Percentiles rank a stretch among this genome's conserved stretches.
These are phyloP conservation scores for Primulina tabacum DNA, from an alignment of 257 asterid genomes.

Conservation along the genomic window DNA sequence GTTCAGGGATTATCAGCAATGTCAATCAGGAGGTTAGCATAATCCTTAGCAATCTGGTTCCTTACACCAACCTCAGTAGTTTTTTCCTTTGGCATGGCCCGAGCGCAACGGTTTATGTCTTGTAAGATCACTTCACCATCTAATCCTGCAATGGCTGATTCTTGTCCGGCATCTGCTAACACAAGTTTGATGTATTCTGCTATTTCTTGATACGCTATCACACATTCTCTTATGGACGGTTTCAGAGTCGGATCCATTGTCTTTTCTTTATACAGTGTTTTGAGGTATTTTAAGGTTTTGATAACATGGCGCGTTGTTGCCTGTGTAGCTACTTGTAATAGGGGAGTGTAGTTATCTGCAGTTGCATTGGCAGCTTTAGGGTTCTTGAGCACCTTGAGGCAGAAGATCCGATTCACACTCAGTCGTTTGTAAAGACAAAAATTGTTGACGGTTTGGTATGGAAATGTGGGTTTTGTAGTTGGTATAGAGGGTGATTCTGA, in stretches of 20 bases:
- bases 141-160: conserved; percentile 23
- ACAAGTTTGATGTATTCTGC: conserved; percentile 26
- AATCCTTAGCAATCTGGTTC: conserved; percentile 25
- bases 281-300: conserved; percentile 20
- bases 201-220: conserved; percentile 27
- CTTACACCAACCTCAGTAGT: conserved; percentile 9
- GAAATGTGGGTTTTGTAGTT: neutral
- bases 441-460: conserved; percentile 28
- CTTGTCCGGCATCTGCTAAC: conserved; percentile 27
- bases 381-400: conserved; percentile 32
- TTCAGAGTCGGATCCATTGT: conserved; percentile 4
- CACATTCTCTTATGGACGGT: conserved; percentile 13
- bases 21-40: conserved; percentile 21
- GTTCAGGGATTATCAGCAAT: conserved; percentile 25
- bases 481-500: neutral
- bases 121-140: conserved; percentile 28
- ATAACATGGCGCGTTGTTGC: conserved; percentile 23
- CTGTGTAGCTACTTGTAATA: conserved; percentile 30
- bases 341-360: conserved; percentile 22
- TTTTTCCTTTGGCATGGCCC: conserved; percentile 7
- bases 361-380: conserved; percentile 16
- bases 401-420: conserved; percentile 28
- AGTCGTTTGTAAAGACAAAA: conserved; percentile 31
- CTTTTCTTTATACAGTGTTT: conserved; percentile 7
- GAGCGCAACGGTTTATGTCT: conserved; percentile 14